Base-by-base conservation (phyloP, 164 flowering plant genomes). In the Cinnamomum chago region DNA sequence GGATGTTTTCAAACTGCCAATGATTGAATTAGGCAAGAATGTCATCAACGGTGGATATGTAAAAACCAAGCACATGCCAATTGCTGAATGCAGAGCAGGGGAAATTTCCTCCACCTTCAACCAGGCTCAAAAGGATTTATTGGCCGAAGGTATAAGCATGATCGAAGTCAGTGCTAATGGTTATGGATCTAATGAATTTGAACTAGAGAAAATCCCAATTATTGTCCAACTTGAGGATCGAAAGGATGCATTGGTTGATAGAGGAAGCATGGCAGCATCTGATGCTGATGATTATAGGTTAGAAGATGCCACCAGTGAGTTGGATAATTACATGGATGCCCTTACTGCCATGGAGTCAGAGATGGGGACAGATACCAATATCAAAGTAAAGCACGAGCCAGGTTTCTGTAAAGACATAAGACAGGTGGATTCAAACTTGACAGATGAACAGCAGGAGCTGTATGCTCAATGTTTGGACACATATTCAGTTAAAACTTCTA, bases 261-360 rank as follows among this genome's bases (percentile, higher is more conserved):
- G 76, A 70, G 84, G 78, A 71, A 83, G 77, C 13, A 81, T 78
- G 58, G 58, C 22, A 60, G 60, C 60, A 18, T 55, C 60, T 55
- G 86, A 82, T 62, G 77, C 70, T 70, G 83, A 82, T 79, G 89
- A 83, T 66, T 82, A 81, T 20, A 55, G 60, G 60, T 17, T 20
- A 55, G 99, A 94, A 83, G 93, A 86, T 60, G 58, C 84, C 68
- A 76, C 82, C 17, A 92, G 95, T 84, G 98, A 90, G 83, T 77
- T 84, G 60, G 98, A 92, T 52, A 90, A 86, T 83, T 94, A 84
- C 75, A 47, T 87, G 85, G 98, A 96, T 85, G 97, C 98, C 74
- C 91, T 88, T 76, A 65, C 90, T 68, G 87, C 88, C 40, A 86
- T 92, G 87, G 99, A 94, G 11, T 86, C 92, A 22, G 98, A 96